Base-by-base conservation (phyloP, 305 asterid species). In the Nicotiana rustica region DNA sequence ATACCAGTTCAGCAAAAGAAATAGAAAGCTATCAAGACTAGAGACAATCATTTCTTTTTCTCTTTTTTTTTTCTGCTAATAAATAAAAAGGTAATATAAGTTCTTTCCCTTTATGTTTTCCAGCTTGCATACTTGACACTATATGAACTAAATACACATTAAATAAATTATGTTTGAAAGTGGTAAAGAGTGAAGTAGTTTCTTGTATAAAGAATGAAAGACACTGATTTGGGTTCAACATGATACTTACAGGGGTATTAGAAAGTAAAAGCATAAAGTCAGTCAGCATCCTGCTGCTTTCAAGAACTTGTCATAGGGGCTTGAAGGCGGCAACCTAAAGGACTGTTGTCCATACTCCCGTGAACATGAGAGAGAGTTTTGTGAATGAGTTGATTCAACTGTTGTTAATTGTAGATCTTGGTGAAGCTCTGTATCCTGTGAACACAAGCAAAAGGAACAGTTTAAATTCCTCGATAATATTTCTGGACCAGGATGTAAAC, bases 221-320 rank as follows among this genome's bases (percentile, higher is more conserved):
- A 66, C 47, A 19, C 41, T 79, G 55, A 33, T 64, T 79, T 44
- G 62, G 73, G 61, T 44, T 79, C 61, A 62, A 62, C 62, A 79
- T 52, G 21, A 29, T 79, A 64, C 76, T 79, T 21, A 15, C 82
- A 79, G 31, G 76, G n/a, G 76, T 62, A 79, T 62, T 44, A 79
- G 75, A 79, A 21, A 61, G 60, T 79, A 79, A 79, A 44, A 64
- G 55, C 44, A 61, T 14, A 44, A 79, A 19, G 47, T 41, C 47
- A 44, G 71, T 79, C 77, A 89, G 86, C 92, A 89, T 78, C 92
- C 90, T 13, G 92, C 92, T 31, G 92, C 90, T 85, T 88, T 89
- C 83, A 89, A 77, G 82, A 89, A 89, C 65, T 89, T 89, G 86
- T 89, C 91, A 8, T 89, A 89, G 21, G 92, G 92, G 84, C 92